Base-by-base conservation (phyloP, 225 moss, liverwort and hornwort genomes). In the Pseudisothecium myosuroides region DNA sequence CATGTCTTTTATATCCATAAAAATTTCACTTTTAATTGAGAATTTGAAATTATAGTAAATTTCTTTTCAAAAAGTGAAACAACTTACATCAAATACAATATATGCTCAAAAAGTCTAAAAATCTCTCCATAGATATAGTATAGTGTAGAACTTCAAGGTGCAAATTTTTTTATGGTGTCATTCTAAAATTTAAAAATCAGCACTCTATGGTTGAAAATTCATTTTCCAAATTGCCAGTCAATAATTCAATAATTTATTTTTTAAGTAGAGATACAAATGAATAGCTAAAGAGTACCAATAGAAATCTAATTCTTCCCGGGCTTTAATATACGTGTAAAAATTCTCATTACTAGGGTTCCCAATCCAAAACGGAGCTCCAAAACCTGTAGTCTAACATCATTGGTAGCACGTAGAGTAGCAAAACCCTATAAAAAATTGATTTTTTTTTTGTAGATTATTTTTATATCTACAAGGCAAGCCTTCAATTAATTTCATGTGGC, bases 371-470 rank as follows among this genome's bases (percentile, higher is more conserved):
- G 3, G 6, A 23, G 11, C 2, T 9, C 0, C 1, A 0, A 55
- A 78, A 55, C 26, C 8, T 55, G 23, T 1, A 24, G 0, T 37
- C 0, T 13, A 0, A 2, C 0, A 1, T 45, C 6, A 29, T 0
- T 76, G 1, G 8, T 13, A 32, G 19, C 1, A 1, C 1, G 1
- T 0, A 50, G 21, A 34, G 0, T 0, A 32, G 1, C 1, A 0
- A 0, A 47, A 3, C 3, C 6, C 3, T 32, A 19, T 37, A 23
- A 2, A 34, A 32, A 75, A 9, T 47, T 19, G 1, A 26, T 6
- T 4, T 13, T 5, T 34, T 17, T 18, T 65, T 69, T 0, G 2
- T 41, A 26, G 47, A 18, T 47, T 11, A n/a, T n/a, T 12, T 76
- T 52, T 37, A 54, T 23, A 3, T 54, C 5, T 22, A 76, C 20